phyloP scores from a whole-genome alignment of 2,329 filamentous ascomycete species.

The Macrophomina pseudophaseolina region DNA sequence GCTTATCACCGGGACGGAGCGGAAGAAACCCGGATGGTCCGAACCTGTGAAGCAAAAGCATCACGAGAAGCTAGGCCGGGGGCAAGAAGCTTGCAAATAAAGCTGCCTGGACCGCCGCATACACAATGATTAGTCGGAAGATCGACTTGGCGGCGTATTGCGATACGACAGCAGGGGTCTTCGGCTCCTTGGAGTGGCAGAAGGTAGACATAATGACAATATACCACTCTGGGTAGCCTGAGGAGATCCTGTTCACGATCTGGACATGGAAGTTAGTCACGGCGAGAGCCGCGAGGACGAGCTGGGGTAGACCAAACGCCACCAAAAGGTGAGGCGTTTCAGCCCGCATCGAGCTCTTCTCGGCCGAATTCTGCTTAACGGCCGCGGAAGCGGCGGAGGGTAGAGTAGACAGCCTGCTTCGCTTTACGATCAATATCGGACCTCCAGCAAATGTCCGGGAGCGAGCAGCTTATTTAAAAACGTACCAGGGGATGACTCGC shows the following conservation, averaged over 20 bases:
- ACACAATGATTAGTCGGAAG: conserved; percentile 62
- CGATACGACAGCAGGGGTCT: not conserved
- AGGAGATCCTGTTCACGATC: conserved; percentile 87
- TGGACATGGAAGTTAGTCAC: conserved; percentile 88
- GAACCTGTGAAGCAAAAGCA: not conserved
- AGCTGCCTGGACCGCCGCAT: conserved; percentile 79
- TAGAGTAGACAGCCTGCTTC: not conserved
- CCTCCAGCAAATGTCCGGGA: not conserved
- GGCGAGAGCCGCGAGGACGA: conserved; percentile 72
- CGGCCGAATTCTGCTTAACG: not conserved
- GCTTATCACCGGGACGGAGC: not conserved
- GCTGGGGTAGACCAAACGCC: conserved; percentile 70
- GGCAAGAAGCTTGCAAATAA: conserved; percentile 91
- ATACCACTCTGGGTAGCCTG: conserved; percentile 89
- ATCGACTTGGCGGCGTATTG: not conserved
- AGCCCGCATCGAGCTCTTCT: not conserved
- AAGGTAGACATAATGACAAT: conserved; percentile 68
- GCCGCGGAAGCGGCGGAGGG: not conserved
- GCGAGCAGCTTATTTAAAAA: not conserved
- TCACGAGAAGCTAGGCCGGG: conserved; percentile 52
- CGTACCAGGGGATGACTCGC: conserved; percentile 16
- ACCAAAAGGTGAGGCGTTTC: conserved; percentile 19
- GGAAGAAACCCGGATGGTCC: not conserved
- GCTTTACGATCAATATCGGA: conserved; percentile 4
- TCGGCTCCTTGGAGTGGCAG: not conserved